Evolutionary conservation across 1,284 basidiomycete species (phyloP).

Genomic region (Cerioporus squamosus): DNA sequence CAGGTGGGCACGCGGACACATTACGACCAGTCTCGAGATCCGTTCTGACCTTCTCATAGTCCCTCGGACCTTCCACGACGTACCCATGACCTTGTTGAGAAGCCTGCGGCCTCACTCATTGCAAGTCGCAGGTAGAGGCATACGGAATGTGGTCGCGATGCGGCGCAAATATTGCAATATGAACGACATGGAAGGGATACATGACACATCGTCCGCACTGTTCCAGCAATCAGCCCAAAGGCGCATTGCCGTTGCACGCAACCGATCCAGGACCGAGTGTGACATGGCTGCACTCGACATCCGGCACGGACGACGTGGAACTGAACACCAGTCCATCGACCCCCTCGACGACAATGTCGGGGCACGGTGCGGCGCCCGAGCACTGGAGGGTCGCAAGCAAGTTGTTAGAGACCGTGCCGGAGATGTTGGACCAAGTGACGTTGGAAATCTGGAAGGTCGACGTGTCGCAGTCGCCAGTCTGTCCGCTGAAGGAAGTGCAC

Average conservation of each 20-base stretch:
- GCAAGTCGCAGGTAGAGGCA: too few relatives aligned
- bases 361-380: not conserved
- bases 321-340: not conserved
- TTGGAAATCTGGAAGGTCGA: slow-evolving; percentile 1
- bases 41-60: too few relatives aligned
- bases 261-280: not conserved
- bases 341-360: not conserved
- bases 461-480: slow-evolving; percentile 3
- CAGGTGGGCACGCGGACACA: too few relatives aligned
- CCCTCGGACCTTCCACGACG: too few relatives aligned
- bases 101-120: too few relatives aligned
- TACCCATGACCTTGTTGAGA: too few relatives aligned
- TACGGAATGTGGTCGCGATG: too few relatives aligned
- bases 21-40: too few relatives aligned
- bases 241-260: not conserved
- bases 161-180: too few relatives aligned
- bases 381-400: not conserved
- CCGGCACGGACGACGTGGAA: not conserved
- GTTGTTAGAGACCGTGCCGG: not conserved
- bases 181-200: too few relatives aligned
- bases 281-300: not conserved
- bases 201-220: too few relatives aligned
- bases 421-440: slow-evolving; percentile 2
- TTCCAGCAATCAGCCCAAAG: too few relatives aligned
- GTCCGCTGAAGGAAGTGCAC: not conserved